Conservation (phyloP, 176 grass and related monocot genomes). For the Musa troglodytarum region DNA sequence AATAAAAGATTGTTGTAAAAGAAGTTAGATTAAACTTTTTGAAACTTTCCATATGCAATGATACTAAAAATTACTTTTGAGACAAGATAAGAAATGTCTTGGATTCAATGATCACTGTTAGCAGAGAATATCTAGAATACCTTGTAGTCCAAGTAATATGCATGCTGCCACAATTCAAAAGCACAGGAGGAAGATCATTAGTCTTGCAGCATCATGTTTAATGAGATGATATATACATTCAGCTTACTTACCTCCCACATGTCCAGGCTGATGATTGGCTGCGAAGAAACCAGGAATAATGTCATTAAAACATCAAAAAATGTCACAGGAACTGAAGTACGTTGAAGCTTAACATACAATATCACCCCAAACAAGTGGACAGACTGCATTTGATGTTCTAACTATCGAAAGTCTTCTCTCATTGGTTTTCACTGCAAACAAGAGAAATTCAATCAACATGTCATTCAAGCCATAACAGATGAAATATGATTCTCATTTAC, state of each 20-base stretch:
- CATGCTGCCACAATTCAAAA: constrained; percentile 44
- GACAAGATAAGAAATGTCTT: neutral
- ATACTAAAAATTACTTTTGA: neutral
- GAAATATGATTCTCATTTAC: constrained; percentile 1
- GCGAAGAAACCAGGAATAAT: constrained; percentile 28
- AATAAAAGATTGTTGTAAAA: neutral
- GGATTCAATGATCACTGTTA: neutral
- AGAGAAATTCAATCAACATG: constrained; percentile 9
- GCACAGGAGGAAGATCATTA: constrained; percentile 30
- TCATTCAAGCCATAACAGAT: neutral
- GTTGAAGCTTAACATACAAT: constrained; percentile 51
- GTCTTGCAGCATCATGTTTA: constrained; percentile 8
- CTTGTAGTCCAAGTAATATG: constrained; percentile 96
- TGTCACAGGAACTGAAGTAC: neutral
- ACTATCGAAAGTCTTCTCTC: constrained; percentile 59
- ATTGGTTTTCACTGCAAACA: constrained; percentile 48
- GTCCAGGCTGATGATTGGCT: constrained; percentile 85
- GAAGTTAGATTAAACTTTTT: neutral
- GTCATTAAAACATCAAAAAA: neutral
- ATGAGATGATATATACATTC: neutral
- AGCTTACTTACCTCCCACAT: constrained; percentile 84
- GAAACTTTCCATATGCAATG: neutral
- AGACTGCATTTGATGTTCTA: constrained; percentile 75
- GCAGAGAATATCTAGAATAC: constrained; percentile 18
- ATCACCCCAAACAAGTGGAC: constrained; percentile 72